These are phyloP conservation scores for Jamesozyma gamospora DNA, from an alignment of 805 yeast genomes.

Conservation along the genomic window DNA sequence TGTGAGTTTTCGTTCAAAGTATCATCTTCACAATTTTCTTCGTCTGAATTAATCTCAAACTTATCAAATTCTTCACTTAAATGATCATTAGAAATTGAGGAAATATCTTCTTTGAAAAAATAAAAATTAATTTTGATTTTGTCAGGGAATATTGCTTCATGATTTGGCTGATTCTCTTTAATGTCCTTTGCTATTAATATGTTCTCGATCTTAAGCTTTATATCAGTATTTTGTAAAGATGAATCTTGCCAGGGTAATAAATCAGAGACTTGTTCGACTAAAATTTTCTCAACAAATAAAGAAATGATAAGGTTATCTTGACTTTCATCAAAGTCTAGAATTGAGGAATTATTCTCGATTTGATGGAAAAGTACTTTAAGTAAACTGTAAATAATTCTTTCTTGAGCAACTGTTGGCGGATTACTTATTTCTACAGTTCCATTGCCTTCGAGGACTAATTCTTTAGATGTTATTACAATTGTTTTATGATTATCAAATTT, in stretches of 20 bases:
- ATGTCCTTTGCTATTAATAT: not conserved
- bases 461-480: slow-evolving; percentile 7
- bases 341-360: not conserved
- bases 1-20: not conserved
- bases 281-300: slow-evolving; percentile 17
- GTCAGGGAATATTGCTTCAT: not conserved
- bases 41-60: slow-evolving; percentile 16
- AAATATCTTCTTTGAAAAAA: slow-evolving; percentile 9
- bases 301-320: slow-evolving; percentile 21
- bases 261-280: not conserved
- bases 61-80: slow-evolving; percentile 24
- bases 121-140: slow-evolving; percentile 1
- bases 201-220: not conserved
- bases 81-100: not conserved
- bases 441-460: slow-evolving; percentile 18
- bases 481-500: slow-evolving; percentile 3
- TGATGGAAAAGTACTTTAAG: slow-evolving; percentile 21
- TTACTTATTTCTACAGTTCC: slow-evolving; percentile 19
- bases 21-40: not conserved
- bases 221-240: not conserved
- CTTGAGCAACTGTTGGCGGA: slow-evolving; percentile 22
- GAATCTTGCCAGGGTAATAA: not conserved
- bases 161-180: not conserved
- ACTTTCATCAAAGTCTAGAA: slow-evolving; percentile 11
- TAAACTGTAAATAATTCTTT: slow-evolving; percentile 17